Percentiles rank a stretch among this genome's conserved stretches.
Evolutionary conservation across 805 yeast genomes (phyloP).

Genomic region (Starmera quercuum): DNA sequence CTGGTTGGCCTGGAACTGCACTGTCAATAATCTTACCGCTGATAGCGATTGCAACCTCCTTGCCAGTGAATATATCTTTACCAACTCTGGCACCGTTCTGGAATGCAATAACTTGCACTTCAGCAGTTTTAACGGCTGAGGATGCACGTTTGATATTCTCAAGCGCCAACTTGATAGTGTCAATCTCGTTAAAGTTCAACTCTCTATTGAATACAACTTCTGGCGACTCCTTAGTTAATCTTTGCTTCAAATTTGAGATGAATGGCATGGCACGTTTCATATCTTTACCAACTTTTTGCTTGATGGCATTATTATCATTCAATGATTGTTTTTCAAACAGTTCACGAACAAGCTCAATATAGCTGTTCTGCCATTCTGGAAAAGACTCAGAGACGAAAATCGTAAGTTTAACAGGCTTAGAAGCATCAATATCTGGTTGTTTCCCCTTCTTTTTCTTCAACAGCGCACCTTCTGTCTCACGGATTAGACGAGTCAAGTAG

Average conservation of each 20-base stretch:
- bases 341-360: constrained; percentile 72
- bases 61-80: constrained; percentile 58
- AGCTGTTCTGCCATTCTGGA: constrained; percentile 87
- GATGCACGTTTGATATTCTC: constrained; percentile 58
- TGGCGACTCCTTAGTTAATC: constrained; percentile 64
- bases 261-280: constrained; percentile 99
- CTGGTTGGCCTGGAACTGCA: constrained; percentile 93
- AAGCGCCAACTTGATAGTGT: constrained; percentile 48
- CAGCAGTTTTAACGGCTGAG: constrained; percentile 45
- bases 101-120: constrained; percentile 54
- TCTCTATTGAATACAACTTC: constrained; percentile 84
- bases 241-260: constrained; percentile 76
- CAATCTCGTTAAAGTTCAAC: constrained; percentile 73
- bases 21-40: constrained; percentile 65
- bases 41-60: constrained; percentile 52
- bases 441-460: constrained; percentile 85
- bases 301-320: constrained; percentile 57
- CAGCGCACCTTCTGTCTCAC: constrained; percentile 87
- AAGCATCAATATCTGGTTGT: constrained; percentile 63
- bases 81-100: constrained; percentile 60
- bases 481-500: constrained; percentile 68
- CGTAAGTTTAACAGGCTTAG: constrained; percentile 66
- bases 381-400: constrained; percentile 73
- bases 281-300: constrained; percentile 69
- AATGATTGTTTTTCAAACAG: constrained; percentile 58